Evolutionary conservation across 345 rosid genomes (phyloP).

Genomic region (Litchi chinensis): DNA sequence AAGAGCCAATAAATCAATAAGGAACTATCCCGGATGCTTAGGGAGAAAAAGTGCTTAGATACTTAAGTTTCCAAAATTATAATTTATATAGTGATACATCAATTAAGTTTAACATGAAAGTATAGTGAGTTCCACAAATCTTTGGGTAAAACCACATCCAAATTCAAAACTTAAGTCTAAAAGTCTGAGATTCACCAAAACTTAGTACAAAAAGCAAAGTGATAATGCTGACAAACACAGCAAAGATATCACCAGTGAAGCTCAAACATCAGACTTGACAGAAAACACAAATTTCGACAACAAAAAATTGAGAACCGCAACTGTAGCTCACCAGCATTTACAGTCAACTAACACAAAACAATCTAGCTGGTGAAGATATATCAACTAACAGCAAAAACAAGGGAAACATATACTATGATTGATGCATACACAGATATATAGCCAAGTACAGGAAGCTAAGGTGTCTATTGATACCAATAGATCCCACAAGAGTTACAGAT

Average conservation of each 20-base stretch:
- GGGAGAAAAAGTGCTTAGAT: background rate
- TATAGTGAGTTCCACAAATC: background rate
- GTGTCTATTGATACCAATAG: background rate
- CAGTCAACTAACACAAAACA: background rate
- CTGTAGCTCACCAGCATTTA: background rate
- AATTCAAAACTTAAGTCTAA: background rate
- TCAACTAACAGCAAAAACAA: no score
- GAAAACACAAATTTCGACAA: background rate
- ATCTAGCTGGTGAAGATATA: background rate
- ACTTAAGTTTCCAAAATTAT: background rate
- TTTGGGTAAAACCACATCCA: background rate
- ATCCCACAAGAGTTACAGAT: no score
- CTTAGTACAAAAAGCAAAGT: background rate
- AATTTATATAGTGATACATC: background rate
- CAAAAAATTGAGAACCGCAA: background rate
- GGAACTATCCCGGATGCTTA: background rate
- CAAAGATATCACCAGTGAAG: background rate
- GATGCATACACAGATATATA: no score
- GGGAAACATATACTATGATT: no score
- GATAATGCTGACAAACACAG: background rate
- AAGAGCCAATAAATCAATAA: background rate
- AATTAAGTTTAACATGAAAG: background rate
- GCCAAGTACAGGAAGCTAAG: background rate
- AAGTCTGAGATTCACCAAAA: background rate
- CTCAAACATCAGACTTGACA: background rate